phyloP scores from a whole-genome alignment of 2,329 filamentous ascomycete genomes.

The Aspergillus awamori region DNA sequence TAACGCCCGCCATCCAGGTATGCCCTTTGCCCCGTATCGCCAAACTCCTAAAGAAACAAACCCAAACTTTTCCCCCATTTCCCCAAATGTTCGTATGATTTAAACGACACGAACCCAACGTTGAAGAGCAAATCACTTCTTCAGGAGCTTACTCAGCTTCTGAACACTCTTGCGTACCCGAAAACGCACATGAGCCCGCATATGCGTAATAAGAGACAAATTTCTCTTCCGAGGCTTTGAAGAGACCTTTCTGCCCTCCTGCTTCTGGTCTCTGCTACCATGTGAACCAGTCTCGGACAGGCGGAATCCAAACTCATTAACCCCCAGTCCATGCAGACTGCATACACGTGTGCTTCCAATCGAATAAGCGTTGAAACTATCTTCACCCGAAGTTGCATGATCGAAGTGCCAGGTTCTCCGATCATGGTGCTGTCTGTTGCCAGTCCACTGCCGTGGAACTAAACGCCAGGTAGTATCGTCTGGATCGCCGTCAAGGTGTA shows the following conservation, averaged over 20 bases:
- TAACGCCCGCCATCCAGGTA: not conserved
- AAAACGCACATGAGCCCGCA: slow-evolving; percentile 20
- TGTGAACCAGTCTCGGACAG: not conserved
- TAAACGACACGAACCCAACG: not conserved
- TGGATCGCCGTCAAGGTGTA: not conserved
- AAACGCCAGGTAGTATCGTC: slow-evolving; percentile 5
- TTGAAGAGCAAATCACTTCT: slow-evolving; percentile 12
- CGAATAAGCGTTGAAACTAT: not conserved
- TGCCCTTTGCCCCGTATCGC: not conserved
- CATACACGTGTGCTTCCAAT: slow-evolving; percentile 4
- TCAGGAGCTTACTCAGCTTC: slow-evolving; percentile 24
- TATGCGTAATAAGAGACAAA: slow-evolving; percentile 19
- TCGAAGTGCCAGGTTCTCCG: not conserved
- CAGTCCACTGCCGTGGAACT: not conserved
- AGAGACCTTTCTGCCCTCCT: not conserved
- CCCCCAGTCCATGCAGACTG: slow-evolving; percentile 5
- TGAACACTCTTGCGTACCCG: slow-evolving; percentile 22
- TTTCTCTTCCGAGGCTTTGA: slow-evolving; percentile 11
- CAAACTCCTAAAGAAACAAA: not conserved
- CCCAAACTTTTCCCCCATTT: not conserved
- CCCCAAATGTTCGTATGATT: not conserved
- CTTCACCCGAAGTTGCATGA: not conserved
- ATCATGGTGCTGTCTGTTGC: not conserved
- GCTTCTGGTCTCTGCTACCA: not conserved
- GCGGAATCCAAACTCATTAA: not conserved